A percentile compares a stretch with the other conserved stretches of the same genome.
Conservation (phyloP, 495 filamentous ascomycete genomes). For the Xylaria bambusicola region DNA sequence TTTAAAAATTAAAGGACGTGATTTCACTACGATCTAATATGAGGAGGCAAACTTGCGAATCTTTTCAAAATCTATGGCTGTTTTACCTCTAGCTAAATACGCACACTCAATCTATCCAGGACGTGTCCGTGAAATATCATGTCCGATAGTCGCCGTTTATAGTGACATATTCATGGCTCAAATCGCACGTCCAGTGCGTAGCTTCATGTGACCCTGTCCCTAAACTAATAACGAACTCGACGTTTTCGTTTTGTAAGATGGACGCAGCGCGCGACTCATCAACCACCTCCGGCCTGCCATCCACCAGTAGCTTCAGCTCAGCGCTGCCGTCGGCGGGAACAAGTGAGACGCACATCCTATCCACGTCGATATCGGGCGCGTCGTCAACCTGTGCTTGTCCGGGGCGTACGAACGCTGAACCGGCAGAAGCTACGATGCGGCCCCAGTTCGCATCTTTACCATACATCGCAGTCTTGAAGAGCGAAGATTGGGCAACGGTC, state of each 20-base stretch:
- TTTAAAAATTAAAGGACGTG: too few relatives aligned
- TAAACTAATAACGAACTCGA: constrained; percentile 78
- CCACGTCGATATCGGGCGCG: constrained; percentile 67
- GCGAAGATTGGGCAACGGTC: constrained; percentile 87
- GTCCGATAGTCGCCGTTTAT: constrained; percentile 93
- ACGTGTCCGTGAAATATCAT: constrained; percentile 32
- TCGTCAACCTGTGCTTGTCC: constrained; percentile 55
- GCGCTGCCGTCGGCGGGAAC: constrained; percentile 80
- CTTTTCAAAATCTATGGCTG: not conserved
- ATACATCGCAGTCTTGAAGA: constrained; percentile 97
- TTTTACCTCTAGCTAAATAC: not conserved
- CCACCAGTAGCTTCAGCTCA: constrained; percentile 80
- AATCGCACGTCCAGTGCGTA: constrained; percentile 94
- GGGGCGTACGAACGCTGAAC: constrained; percentile 77
- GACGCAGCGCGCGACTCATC: constrained; percentile 83
- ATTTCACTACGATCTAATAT: too few relatives aligned
- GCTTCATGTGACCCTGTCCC: constrained; percentile 72
- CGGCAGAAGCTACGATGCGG: constrained; percentile 91
- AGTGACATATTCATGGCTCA: constrained; percentile 96
- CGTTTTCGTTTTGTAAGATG: constrained; percentile 83
- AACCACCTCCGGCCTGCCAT: constrained; percentile 90
- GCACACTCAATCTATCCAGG: not conserved
- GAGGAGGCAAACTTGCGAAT: too few relatives aligned
- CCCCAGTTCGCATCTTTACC: constrained; percentile 98
- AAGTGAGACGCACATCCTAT: constrained; percentile 89